Percentiles rank a stretch among this genome's conserved stretches.
Conservation (phyloP, 106 monocot genomes). For the Phalaenopsis equestris region DNA sequence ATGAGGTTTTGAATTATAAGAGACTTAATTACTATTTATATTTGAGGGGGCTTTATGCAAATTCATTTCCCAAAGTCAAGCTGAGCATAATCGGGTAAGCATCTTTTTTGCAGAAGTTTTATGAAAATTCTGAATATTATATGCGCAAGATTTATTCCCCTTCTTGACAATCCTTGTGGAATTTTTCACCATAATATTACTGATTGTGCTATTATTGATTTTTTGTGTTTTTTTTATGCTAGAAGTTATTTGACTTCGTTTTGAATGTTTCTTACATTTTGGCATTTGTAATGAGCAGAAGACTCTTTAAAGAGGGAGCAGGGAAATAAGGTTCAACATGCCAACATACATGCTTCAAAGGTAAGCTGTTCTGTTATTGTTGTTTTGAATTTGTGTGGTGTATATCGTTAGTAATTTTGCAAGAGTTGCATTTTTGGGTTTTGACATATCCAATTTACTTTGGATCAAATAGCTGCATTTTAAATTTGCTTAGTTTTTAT, state of each 20-base stretch:
- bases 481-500: not conserved
- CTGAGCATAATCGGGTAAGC: not conserved
- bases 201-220: not conserved
- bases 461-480: not conserved
- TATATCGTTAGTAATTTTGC: not conserved
- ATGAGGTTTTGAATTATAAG: not conserved
- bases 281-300: conserved; percentile 42
- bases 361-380: conserved; percentile 16
- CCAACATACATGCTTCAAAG: conserved; percentile 95
- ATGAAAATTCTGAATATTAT: not conserved
- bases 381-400: not conserved
- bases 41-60: not conserved
- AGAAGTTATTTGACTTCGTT: not conserved
- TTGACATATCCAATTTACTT: not conserved
- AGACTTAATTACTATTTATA: not conserved
- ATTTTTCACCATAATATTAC: not conserved
- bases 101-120: not conserved
- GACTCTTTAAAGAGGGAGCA: conserved; percentile 89
- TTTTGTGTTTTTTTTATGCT: not conserved
- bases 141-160: not conserved
- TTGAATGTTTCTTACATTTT: not conserved
- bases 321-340: conserved; percentile 88
- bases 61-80: not conserved
- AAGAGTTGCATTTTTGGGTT: not conserved
- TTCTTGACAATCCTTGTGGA: not conserved